Evolutionary conservation across 1,284 basidiomycete genomes (phyloP), one percentile per base, ranked within the genome.

Genomic region (Erythrobasidium hasegawianum): DNA sequence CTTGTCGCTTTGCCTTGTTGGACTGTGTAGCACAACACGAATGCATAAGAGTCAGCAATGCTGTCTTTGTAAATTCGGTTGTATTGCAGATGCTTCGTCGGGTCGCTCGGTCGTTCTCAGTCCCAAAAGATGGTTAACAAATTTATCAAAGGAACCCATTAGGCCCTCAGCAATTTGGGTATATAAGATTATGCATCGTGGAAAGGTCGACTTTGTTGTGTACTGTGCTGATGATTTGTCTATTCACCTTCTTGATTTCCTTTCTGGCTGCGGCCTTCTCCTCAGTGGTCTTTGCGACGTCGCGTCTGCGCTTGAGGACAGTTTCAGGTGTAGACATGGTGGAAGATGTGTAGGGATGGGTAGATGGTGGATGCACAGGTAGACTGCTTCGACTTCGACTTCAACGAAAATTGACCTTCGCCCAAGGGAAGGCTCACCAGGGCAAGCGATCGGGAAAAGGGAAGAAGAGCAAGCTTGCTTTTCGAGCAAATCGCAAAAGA

Each of bases 111-210:
- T 60, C 56, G 59, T 27, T 73, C 76, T 85, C 84, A 94, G 90
- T 88, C 90, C 91, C 91, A 91, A 94, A 95, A 94, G 90, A 95
- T 93, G 90, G 90, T 93, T 86, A 84, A 85, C 76, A 87, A 68
- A 60, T 62, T 82, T 80, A 85, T 86, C 90, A 87, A 78, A 89
- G 91, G 80, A 64, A 86, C 80, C 81, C 80, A 2, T 40, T 22
- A 16, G 40, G n/a, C 24, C n/a, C 74, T 77, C 75, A 75, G 71
- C 69, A 73, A 74, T 74, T 76, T 78, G 75, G 77, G 76, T 77
- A 78, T 84, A 82, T 80, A 83, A 89, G 86, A n/a, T 58, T 68
- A 43, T 90, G 80, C 90, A 94, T 94, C 91, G 90, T 84, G 33
- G 33, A 33, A 33, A n/a, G n/a, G 33, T 33, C 33, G 33, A n/a